Base-by-base conservation (phyloP, 441 rosid species). In the Corymbia calophylla region DNA sequence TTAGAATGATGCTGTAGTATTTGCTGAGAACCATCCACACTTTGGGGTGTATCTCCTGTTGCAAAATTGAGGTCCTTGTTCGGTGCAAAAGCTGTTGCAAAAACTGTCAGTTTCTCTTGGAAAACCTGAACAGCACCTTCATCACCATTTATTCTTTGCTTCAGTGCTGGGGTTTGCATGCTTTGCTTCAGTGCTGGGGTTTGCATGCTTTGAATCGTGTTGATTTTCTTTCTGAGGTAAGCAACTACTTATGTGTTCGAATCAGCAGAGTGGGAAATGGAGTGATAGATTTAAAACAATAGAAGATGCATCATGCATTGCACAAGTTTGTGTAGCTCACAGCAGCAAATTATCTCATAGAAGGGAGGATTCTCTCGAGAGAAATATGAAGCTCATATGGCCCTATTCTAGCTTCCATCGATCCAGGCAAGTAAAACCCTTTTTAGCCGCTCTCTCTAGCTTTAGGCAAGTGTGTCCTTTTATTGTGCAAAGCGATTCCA, bases 81-180 rank as follows among this genome's bases (percentile, higher is more conserved):
- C 5, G 51, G 51, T 39, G 84, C 84, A 25, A 73, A 73, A 73
- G 82, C 84, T 73, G 84, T 39, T 2, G 51, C 84, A 14, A 12
- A 21, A 21, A 23, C 9, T 12, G 84, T 77, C 84, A 7, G 8
- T 77, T 77, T 47, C 51, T 15, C n/a, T 77, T n/a, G 48, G 48
- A 77, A 77, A 23, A 23, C 84, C 84, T 12, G 0, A 44, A 7
- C 84, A 25, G 3, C 51, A 23, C 84, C 84, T 44, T 77, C 51
- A 3, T 77, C 84, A 13, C 84, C n/a, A 47, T 2, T 39, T 9
- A 11, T 23, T 12, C 84, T 58, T 48, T 39, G 84, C 51, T 23
- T 39, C 0, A 0, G 17, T 23, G 84, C 51, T 23, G n/a, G 51
- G n/a, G 84, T 3, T 23, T 21, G n/a, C 51, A 3, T 6, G 16